Percentiles rank a stretch among this genome's conserved stretches.
Conservation (phyloP, 75 land plant genomes). For the Chamaecyparis obtusa region DNA sequence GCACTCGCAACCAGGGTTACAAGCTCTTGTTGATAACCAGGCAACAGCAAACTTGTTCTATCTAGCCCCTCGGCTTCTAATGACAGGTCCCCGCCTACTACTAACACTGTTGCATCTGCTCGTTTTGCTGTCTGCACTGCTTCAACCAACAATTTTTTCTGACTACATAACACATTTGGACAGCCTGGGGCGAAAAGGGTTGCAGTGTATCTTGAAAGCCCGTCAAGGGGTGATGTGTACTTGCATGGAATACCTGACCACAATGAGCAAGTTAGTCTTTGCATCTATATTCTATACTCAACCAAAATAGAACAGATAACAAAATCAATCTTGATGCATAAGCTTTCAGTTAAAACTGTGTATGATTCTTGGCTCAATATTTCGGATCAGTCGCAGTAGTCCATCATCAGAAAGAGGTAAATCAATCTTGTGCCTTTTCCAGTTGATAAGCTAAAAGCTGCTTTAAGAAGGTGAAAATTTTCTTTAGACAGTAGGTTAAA, state of each 20-base stretch:
- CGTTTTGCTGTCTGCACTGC: constrained; percentile 51
- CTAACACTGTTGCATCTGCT: constrained; percentile 78
- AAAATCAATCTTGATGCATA: too few species aligned
- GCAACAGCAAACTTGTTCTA: constrained; percentile 65
- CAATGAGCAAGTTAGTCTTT: neutral
- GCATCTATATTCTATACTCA: neutral
- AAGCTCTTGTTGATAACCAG: constrained; percentile 81
- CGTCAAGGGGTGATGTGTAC: constrained; percentile 31
- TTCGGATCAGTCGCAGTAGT: too few species aligned
- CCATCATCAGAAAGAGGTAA: too few species aligned
- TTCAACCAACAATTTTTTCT: constrained; percentile 27
- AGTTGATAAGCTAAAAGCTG: too few species aligned
- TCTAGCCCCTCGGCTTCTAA: constrained; percentile 72
- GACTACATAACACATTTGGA: constrained; percentile 44
- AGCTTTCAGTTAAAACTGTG: too few species aligned
- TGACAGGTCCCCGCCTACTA: constrained; percentile 74
- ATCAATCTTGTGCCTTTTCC: too few species aligned
- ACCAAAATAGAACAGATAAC: too few species aligned
- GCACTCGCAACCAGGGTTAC: constrained; percentile 60
- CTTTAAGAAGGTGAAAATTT: too few species aligned
- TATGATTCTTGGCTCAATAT: too few species aligned
- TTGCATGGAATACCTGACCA: constrained; percentile 35
- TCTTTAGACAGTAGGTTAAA: neutral
- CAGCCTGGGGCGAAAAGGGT: constrained; percentile 7
- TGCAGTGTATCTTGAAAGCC: constrained; percentile 15